Evolutionary conservation across 2,329 filamentous ascomycete species (phyloP), one percentile per base, ranked within the genome.

Genomic region (Fusarium proliferatum): DNA sequence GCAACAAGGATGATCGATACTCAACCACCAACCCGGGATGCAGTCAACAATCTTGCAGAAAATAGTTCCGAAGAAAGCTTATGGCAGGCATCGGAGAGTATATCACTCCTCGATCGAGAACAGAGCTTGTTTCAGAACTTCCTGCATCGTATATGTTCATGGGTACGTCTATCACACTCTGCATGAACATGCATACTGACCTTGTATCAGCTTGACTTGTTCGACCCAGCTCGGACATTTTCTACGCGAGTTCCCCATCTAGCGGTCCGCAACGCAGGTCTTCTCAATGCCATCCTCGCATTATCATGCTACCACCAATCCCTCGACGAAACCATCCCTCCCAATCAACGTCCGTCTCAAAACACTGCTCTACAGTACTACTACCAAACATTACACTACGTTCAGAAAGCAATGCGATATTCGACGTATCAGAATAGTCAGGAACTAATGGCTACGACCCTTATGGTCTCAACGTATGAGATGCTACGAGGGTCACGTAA

Each of bases 381-480:
- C 76, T 88, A 90, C 73, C 88, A 91, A 75, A 90, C 89, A 0
- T 81, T 92, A 0, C 87, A 89, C 56, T 92, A 91, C 68, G 81
- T 91, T 1, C 88, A 89, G 56, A 86, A 87, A 41, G 88, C 90
- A 2, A 86, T 92, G 79, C 84, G 87, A 16, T 89, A 89, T 72
- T 83, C 86, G 2, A 87, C 85, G 1, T 92, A 91, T 75, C 87
- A 87, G 10, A 86, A 85, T 52, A 89, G 87, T 34, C 83, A 84
- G 17, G 90, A 92, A 75, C 81, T 92, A 0, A 83, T 91, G 34
- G 86, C 88, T 0, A 92, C 89, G 0, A 86, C 88, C 0, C 81
- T 91, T 1, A 84, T 91, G 21, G 88, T 92, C 36, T 90, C 88
- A 17, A 89, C 88, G 0, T 92, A 91, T 71, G 90, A 92, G 79